Percentiles rank a stretch among this genome's conserved stretches.
Evolutionary conservation across 352 stramenopile genomes (phyloP).

Genomic region (Nothophytophthora sp.): DNA sequence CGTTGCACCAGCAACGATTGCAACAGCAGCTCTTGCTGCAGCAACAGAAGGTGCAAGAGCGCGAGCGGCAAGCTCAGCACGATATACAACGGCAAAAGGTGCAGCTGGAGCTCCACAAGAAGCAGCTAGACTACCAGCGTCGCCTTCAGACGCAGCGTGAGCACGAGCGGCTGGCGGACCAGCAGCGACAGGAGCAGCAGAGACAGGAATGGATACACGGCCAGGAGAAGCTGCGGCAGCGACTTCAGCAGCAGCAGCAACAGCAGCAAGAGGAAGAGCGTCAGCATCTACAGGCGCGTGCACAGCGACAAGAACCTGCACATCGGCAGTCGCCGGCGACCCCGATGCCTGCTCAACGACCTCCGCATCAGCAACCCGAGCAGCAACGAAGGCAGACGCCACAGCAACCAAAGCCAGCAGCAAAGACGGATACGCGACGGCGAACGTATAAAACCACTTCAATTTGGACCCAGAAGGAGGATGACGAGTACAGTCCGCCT

Average conservation of each 20-base stretch:
- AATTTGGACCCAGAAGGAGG: conserved; percentile 14
- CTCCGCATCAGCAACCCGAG: neutral
- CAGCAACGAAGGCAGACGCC: neutral
- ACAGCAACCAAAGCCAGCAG: neutral
- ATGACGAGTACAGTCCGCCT: conserved; percentile 27
- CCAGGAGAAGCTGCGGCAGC: conserved; percentile 24
- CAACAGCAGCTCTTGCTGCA: conserved; percentile 4
- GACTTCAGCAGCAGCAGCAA: conserved; percentile 17
- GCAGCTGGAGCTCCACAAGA: conserved; percentile 22
- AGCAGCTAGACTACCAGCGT: conserved; percentile 31
- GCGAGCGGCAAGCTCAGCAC: conserved; percentile 13
- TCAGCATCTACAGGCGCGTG: neutral
- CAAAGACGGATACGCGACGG: neutral
- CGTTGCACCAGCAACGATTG: conserved; percentile 10
- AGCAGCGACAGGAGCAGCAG: conserved; percentile 16
- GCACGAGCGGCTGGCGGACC: conserved; percentile 24
- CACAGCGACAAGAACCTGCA: neutral
- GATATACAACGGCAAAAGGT: conserved; percentile 23
- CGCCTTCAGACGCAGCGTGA: conserved; percentile 21
- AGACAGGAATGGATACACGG: conserved; percentile 11
- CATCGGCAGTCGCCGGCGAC: neutral
- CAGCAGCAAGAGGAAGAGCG: neutral
- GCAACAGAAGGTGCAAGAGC: conserved; percentile 11
- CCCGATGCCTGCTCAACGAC: no score
- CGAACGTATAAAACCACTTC: conserved; percentile 7